Conservation (phyloP, 2,329 filamentous ascomycete species). For the Aspergillus sojae region DNA sequence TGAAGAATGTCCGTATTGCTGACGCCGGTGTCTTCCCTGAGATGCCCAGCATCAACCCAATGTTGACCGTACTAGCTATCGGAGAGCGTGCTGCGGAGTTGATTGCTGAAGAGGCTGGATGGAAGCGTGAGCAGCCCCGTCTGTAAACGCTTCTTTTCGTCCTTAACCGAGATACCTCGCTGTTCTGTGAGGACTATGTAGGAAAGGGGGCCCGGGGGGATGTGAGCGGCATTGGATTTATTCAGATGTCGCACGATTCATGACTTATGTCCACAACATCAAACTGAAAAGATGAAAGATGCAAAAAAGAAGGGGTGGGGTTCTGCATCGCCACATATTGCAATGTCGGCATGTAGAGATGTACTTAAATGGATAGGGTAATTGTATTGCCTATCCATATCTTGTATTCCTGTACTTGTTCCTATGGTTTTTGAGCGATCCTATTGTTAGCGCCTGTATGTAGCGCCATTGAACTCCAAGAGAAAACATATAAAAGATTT, state of each 20-base stretch:
- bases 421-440: not conserved
- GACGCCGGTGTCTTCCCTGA: slow-evolving; percentile 88
- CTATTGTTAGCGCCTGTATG: slow-evolving; percentile 1
- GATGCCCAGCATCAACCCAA: slow-evolving; percentile 85
- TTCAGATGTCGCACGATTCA: slow-evolving; percentile 14
- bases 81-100: slow-evolving; percentile 85
- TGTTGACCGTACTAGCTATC: slow-evolving; percentile 83
- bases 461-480: not conserved
- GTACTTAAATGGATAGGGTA: not conserved
- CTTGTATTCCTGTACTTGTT: not conserved
- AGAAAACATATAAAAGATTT: not conserved
- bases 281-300: not conserved
- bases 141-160: slow-evolving; percentile 22
- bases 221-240: not conserved
- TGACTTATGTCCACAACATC: slow-evolving; percentile 10
- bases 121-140: slow-evolving; percentile 58
- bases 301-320: not conserved
- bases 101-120: slow-evolving; percentile 72
- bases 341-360: not conserved
- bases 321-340: not conserved
- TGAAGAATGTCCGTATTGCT: slow-evolving; percentile 75
- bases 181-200: not conserved
- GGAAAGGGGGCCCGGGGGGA: not conserved
- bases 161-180: not conserved
- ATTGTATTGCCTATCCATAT: not conserved